Percentiles rank a stretch among this genome's conserved stretches.
phyloP scores from a whole-genome alignment of 805 yeast species.

The Saccharomycodes ludwigii region DNA sequence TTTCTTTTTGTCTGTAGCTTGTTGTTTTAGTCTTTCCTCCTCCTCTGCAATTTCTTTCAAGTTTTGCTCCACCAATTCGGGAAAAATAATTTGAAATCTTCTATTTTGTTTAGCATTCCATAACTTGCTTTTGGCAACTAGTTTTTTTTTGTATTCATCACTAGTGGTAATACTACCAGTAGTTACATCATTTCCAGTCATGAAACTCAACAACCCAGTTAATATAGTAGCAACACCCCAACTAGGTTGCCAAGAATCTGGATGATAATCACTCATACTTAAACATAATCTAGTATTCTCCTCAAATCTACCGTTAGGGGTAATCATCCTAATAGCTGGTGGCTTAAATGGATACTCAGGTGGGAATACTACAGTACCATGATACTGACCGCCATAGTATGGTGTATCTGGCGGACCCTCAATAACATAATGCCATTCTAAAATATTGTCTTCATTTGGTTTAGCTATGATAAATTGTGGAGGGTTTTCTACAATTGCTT shows the following conservation, averaged over 20 bases:
- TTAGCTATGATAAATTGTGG: slow-evolving; percentile 77
- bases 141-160: slow-evolving; percentile 38
- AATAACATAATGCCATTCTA: slow-evolving; percentile 89
- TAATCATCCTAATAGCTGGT: slow-evolving; percentile 77
- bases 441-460: slow-evolving; percentile 76
- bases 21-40: background rate
- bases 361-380: slow-evolving; percentile 77
- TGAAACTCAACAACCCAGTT: slow-evolving; percentile 78
- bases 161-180: slow-evolving; percentile 71
- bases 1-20: background rate
- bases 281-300: slow-evolving; percentile 74
- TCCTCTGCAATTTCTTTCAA: slow-evolving; percentile 12
- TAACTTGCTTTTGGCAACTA: slow-evolving; percentile 46
- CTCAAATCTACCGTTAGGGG: slow-evolving; percentile 82
- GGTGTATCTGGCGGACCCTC: slow-evolving; percentile 90
- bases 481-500: slow-evolving; percentile 61
- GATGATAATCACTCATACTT: slow-evolving; percentile 91
- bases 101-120: slow-evolving; percentile 48
- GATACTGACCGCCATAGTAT: slow-evolving; percentile 77
- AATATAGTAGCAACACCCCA: slow-evolving; percentile 89
- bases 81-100: slow-evolving; percentile 51
- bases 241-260: slow-evolving; percentile 92
- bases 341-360: slow-evolving; percentile 85
- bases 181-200: slow-evolving; percentile 79
- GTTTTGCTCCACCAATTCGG: slow-evolving; percentile 40